Base-by-base conservation (phyloP, 495 filamentous ascomycete species). In the Xylaria scruposa region DNA sequence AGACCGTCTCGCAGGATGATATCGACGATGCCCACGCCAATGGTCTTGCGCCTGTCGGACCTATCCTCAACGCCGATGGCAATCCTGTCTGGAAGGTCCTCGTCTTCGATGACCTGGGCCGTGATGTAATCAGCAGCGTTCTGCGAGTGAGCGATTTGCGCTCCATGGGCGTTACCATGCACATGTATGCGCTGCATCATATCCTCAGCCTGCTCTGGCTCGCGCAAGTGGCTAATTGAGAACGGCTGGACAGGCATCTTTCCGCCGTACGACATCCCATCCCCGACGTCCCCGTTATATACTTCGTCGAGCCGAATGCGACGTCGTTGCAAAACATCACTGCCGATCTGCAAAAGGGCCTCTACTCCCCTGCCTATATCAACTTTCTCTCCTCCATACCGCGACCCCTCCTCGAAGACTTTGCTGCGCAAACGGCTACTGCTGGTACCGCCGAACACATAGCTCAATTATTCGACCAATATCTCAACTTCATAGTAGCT, bases 381-480 rank as follows among this genome's bases (percentile, higher is more conserved):
- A 99, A 99, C 83, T 98, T 98, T 80, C 88, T 99, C 36, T 95
- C 93, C 60, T 98, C 97, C 42, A 92, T 99, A 72, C 94, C 96
- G 2, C 88, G 97, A 62, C 92, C 94, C 17, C 85, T 99, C 31
- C 90, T 99, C 64, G 97, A 99, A 85, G 95, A 98, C 72, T 98
- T 98, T 78, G 97, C 95, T 9, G 87, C 91, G 21, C 90, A 97
- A 78, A 95, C 96, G 46, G 97, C 93, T 1, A 81, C 91, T 26
- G 90, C 92, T 24, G 92, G 90, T 15, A 96, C 94, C 3, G 89
- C 94, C 3, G 95, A 98, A 74, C 90, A 91, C 72, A 92, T 99
- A 65, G 89, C 94, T 19, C 95, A 97, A 76, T 90, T 99, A 44
- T 99, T 91, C 76, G 97, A 99, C 78, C 97, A 99, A 78, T 98